Evolutionary conservation across 2,329 filamentous ascomycete species (phyloP).

Genomic region (Capronia coronata): DNA sequence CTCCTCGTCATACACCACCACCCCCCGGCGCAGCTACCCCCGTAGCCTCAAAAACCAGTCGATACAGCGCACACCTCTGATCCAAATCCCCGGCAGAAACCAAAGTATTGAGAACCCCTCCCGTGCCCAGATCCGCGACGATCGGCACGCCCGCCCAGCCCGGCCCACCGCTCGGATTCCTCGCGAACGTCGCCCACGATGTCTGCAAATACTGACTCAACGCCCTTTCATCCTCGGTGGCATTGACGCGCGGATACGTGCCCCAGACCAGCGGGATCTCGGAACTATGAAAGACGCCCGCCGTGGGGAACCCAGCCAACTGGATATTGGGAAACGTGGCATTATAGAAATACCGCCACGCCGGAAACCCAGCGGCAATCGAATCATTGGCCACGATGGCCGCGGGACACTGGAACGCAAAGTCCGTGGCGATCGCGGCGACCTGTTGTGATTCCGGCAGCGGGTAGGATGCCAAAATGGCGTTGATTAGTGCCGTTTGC

Average conservation of each 20-base stretch:
- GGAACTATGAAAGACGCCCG: slow-evolving; percentile 33
- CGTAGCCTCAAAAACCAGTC: not conserved
- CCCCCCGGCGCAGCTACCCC: not conserved
- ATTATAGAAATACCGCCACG: slow-evolving; percentile 33
- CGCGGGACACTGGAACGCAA: slow-evolving; percentile 14
- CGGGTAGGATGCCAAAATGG: slow-evolving; percentile 15
- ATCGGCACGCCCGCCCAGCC: not conserved
- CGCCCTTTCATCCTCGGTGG: slow-evolving; percentile 22
- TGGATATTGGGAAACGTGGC: slow-evolving; percentile 30
- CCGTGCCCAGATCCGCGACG: not conserved
- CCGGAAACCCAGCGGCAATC: slow-evolving; percentile 17
- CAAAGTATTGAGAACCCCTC: not conserved
- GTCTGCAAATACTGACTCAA: slow-evolving; percentile 29
- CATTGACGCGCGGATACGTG: slow-evolving; percentile 27
- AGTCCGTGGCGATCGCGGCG: slow-evolving; percentile 9
- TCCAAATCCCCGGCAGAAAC: not conserved
- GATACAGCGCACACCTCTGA: not conserved
- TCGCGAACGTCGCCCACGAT: slow-evolving; percentile 30
- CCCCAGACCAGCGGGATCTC: slow-evolving; percentile 33
- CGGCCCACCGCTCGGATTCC: slow-evolving; percentile 24
- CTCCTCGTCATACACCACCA: too few relatives aligned
- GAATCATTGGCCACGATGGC: slow-evolving; percentile 22
- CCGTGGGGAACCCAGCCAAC: slow-evolving; percentile 20
- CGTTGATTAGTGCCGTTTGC: slow-evolving; percentile 9
- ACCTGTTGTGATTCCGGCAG: slow-evolving; percentile 1